A percentile compares a stretch with the other conserved stretches of the same genome.
Conservation (phyloP, 257 asterid species). For the Avicennia marina region DNA sequence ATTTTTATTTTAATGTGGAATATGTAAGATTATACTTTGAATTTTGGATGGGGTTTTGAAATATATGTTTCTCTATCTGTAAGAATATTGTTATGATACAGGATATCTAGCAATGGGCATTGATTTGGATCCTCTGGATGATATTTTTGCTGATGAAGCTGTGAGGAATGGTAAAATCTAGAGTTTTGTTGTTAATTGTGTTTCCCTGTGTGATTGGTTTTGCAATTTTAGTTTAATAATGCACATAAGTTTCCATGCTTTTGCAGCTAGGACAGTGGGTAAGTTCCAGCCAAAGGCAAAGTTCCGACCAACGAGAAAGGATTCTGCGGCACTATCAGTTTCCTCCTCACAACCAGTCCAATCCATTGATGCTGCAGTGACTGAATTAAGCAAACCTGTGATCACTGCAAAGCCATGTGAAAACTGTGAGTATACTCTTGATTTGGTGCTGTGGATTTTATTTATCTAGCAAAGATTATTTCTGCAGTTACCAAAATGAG, state of each 20-base stretch:
- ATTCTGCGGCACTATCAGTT: constrained; percentile 23
- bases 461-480: background rate
- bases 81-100: constrained; percentile 15
- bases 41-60: too few species aligned
- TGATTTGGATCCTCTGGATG: constrained; percentile 42
- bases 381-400: constrained; percentile 11
- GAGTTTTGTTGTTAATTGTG: background rate
- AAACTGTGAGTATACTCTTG: constrained; percentile 28
- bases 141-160: constrained; percentile 34
- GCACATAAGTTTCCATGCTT: background rate
- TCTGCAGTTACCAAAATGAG: background rate
- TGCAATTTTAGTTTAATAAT: background rate
- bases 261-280: constrained; percentile 47
- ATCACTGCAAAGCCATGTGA: constrained; percentile 22
- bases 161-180: constrained; percentile 36
- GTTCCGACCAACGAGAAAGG: constrained; percentile 34
- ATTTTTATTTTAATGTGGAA: too few species aligned
- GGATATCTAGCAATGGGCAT: constrained; percentile 23
- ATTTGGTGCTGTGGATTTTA: background rate
- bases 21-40: too few species aligned
- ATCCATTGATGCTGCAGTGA: constrained; percentile 20
- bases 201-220: background rate
- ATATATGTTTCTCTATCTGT: too few species aligned
- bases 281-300: constrained; percentile 69
- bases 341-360: constrained; percentile 31